A percentile compares a stretch with the other conserved stretches of the same genome.
Conservation (phyloP, 179 eudicot species). For the Camellia oleifera region DNA sequence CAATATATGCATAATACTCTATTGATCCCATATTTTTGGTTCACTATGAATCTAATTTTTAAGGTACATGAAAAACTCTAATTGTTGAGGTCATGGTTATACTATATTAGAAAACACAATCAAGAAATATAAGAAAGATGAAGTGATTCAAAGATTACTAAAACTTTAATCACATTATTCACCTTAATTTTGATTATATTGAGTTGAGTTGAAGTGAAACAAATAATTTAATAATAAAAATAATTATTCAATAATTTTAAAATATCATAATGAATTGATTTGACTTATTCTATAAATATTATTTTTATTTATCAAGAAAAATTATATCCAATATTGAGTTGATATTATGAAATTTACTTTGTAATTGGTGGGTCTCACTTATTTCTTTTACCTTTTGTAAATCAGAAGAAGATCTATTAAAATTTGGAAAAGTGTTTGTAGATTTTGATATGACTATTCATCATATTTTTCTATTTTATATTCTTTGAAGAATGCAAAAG, state of each 20-base stretch:
- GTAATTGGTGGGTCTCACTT: neutral
- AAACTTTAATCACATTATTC: neutral
- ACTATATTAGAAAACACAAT: neutral
- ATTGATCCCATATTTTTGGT: too few species aligned
- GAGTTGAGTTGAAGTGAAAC: neutral
- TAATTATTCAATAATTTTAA: too few species aligned
- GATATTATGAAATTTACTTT: too few species aligned
- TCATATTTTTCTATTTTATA: slow-evolving; percentile 12
- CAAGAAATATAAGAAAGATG: neutral
- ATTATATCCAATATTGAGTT: too few species aligned
- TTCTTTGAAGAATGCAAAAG: slow-evolving; percentile 25
- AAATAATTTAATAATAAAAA: neutral
- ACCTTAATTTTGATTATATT: neutral
- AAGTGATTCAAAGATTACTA: neutral
- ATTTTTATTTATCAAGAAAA: too few species aligned
- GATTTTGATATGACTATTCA: slow-evolving; percentile 12
- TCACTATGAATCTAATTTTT: too few species aligned
- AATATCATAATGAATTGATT: too few species aligned
- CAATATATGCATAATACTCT: too few species aligned
- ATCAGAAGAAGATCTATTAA: neutral
- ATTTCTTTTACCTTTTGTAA: slow-evolving; percentile 5
- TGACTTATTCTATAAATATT: too few species aligned
- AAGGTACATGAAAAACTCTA: too few species aligned
- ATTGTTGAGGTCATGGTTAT: neutral
- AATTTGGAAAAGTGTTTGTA: slow-evolving; percentile 10